phyloP scores from a whole-genome alignment of 2,329 filamentous ascomycete species.

The Colletotrichum filicis region DNA sequence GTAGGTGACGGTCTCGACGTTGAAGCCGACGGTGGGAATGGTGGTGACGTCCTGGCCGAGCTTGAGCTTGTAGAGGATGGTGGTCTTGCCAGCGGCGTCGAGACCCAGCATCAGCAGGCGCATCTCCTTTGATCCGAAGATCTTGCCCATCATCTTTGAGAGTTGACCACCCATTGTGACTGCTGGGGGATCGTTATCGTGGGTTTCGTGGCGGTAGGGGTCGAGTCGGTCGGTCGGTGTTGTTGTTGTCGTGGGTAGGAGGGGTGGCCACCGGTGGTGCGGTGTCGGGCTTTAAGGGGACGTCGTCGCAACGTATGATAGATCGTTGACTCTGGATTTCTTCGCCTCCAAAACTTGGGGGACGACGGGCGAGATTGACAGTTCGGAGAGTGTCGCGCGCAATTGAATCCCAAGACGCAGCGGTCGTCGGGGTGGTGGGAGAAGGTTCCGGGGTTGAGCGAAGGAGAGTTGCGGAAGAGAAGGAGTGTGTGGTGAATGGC shows the following conservation, averaged over 20 bases:
- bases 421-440: not conserved
- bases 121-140: slow-evolving; percentile 99
- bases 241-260: not conserved
- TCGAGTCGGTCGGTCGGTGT: slow-evolving; percentile 9
- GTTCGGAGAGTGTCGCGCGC: slow-evolving; percentile 6
- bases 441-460: not conserved
- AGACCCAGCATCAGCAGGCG: slow-evolving; percentile 97
- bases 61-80: slow-evolving; percentile 99
- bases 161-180: slow-evolving; percentile 88
- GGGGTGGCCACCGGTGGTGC: not conserved
- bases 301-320: slow-evolving; percentile 17
- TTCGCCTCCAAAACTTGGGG: not conserved
- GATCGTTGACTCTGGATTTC: slow-evolving; percentile 6
- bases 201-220: slow-evolving; percentile 7
- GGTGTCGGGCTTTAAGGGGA: slow-evolving; percentile 16
- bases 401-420: not conserved
- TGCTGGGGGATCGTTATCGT: slow-evolving; percentile 12
- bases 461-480: not conserved
- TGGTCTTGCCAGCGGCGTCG: slow-evolving; percentile 98
- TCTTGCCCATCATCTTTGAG: slow-evolving; percentile 97
- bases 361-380: not conserved
- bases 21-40: slow-evolving; percentile 98
- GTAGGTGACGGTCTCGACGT: slow-evolving; percentile 98
- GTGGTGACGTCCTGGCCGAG: slow-evolving; percentile 98
- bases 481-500: slow-evolving; percentile 1